Evolutionary conservation across 768 basidiomycete species (phyloP), one percentile per base, ranked within the genome.

Genomic region (Coprinopsis sp.): DNA sequence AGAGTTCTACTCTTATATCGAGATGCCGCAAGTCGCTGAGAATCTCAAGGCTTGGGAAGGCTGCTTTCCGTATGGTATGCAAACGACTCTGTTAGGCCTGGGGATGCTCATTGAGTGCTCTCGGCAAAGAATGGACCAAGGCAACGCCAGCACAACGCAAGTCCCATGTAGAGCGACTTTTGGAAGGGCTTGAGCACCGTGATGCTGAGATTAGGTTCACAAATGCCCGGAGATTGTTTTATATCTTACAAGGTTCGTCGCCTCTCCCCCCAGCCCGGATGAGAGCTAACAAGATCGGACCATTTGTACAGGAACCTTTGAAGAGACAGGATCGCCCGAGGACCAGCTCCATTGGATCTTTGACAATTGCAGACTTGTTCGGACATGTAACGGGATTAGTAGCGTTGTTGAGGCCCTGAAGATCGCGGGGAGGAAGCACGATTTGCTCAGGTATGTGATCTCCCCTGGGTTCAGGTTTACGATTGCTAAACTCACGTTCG

Each of bases 1-100:
- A 49, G 96, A 99, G 66, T 97, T 98, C 68, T 98, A 95, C 65
- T 91, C 91, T 18, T 99, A 96, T 66, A 83, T 91, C 51, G 95
- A 97, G 71, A 90, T 92, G 79, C 80, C 87, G 0, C 89, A 93
- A 61, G 84, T 92, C 18, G 81, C 80, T 2, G 88, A 91, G 71
- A 91, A 91, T 61, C 70, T 90, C 52, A 85, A 82, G 58, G 86
- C 89, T 36, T 96, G 91, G 87, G 79, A 87, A 58, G 84, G 84
- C 30, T 90, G 86, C 33, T 94, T 87, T 61, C 67, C 74, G 24
- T 81, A 81, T 65, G 87, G 91, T 87, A 58, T 56, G 79, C 64
- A 28, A 37, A 10, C 19, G 30, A 14, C 37, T 27, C 46, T 40
- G 24, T 21, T 43, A 40, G 8, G 8, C 8, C n/a, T 8, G n/a